Conservation (phyloP, 495 filamentous ascomycete genomes). For the Astrothelium macrocarpum region DNA sequence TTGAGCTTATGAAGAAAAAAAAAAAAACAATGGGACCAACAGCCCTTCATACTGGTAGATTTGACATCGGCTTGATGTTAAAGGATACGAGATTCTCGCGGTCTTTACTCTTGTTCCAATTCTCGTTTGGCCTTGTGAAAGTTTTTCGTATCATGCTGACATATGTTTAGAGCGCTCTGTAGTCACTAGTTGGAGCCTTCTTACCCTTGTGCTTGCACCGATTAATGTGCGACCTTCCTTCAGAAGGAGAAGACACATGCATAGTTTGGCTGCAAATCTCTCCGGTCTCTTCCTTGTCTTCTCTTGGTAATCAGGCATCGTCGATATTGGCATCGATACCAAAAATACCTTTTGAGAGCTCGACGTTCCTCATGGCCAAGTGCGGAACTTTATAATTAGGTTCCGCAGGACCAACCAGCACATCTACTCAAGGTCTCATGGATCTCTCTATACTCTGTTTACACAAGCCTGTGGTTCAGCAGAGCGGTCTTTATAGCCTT, state of each 20-base stretch:
- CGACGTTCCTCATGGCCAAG: slow-evolving; percentile 19
- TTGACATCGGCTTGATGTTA: too few relatives aligned
- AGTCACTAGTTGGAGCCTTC: slow-evolving; percentile 29
- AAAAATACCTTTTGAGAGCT: slow-evolving; percentile 29
- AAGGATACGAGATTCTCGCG: too few relatives aligned
- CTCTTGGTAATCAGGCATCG: slow-evolving; percentile 28
- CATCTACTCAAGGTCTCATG: slow-evolving; percentile 31
- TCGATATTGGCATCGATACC: slow-evolving; percentile 31
- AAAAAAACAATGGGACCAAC: too few relatives aligned
- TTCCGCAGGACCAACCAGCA: slow-evolving; percentile 14
- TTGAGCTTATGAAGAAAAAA: too few relatives aligned
- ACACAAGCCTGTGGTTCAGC: slow-evolving; percentile 28
- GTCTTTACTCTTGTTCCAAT: too few relatives aligned
- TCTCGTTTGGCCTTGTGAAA: too few relatives aligned
- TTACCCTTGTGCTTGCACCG: slow-evolving; percentile 28
- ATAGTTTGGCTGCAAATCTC: slow-evolving; percentile 18
- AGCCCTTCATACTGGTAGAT: too few relatives aligned
- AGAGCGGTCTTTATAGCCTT: slow-evolving; percentile 32
- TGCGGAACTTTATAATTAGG: slow-evolving; percentile 21
- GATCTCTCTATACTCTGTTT: slow-evolving; percentile 33
- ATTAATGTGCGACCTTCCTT: slow-evolving; percentile 28
- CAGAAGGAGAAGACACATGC: slow-evolving; percentile 16
- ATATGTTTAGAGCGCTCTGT: slow-evolving; percentile 27
- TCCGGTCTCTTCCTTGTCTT: slow-evolving; percentile 28
- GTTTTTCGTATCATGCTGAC: background rate